Conservation (phyloP, 2,329 filamentous ascomycete genomes). For the Penicillium italicum region DNA sequence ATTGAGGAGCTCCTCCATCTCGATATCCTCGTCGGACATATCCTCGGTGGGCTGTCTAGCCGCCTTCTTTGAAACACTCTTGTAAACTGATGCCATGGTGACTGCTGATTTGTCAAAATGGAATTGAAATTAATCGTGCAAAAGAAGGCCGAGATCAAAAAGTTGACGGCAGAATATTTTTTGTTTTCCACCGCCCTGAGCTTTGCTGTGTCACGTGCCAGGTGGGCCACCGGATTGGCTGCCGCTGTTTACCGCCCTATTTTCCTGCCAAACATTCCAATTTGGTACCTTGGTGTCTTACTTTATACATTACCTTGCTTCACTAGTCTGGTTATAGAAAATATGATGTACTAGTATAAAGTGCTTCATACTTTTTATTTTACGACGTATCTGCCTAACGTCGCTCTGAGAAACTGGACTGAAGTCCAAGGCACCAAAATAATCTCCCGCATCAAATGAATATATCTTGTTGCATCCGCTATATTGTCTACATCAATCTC, state of each 20-base stretch:
- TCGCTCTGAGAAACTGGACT: background rate
- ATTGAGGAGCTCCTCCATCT: conserved; percentile 36
- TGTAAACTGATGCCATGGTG: conserved; percentile 70
- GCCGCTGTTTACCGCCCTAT: background rate
- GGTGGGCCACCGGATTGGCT: background rate
- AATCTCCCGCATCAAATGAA: background rate
- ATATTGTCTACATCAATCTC: too few relatives aligned
- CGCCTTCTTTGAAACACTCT: conserved; percentile 62
- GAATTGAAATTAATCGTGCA: conserved; percentile 11
- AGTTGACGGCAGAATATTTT: conserved; percentile 39
- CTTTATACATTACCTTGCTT: background rate
- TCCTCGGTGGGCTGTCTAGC: conserved; percentile 48
- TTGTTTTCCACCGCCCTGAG: conserved; percentile 29
- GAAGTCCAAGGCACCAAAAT: background rate
- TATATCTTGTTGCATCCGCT: background rate
- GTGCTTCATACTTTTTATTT: background rate
- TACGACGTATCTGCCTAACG: background rate
- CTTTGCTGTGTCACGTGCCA: conserved; percentile 22
- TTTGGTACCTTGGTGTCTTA: background rate
- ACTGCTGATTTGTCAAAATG: conserved; percentile 13
- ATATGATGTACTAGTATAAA: background rate
- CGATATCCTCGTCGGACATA: conserved; percentile 45
- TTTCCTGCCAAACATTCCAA: background rate
- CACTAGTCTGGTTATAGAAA: background rate
- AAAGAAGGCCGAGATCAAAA: conserved; percentile 27